Base-by-base conservation (phyloP, 2,329 filamentous ascomycete species). In the Colletotrichum sp. region DNA sequence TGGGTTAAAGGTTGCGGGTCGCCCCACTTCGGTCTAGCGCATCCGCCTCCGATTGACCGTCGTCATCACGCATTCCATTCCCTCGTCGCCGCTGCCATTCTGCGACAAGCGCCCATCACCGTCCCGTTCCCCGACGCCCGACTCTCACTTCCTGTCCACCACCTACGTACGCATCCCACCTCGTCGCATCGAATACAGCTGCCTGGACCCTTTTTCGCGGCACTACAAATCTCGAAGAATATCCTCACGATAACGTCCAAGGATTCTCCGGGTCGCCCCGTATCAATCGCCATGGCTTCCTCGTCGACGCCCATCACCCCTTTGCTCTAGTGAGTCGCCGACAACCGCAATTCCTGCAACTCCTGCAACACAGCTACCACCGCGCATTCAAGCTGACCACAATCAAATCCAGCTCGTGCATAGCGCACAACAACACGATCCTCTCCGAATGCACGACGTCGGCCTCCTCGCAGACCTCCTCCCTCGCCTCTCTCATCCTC, bases 371-470 rank as follows among this genome's bases (percentile, higher is more conserved):
- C 15, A 38, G 10, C 34, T 36, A 28, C 24, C 21, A 28, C n/a
- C 34, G 5, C 74, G 61, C 62, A 36, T n/a, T 52, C n/a, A 76
- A 56, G 72, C 73, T 79, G 73, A 77, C 72, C 69, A 60, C 70
- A 52, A 21, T 21, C 58, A 36, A 34, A 28, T 52, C n/a, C 81
- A 98, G 96, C 87, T 93, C 95, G 79, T 98, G 97, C 88, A 97
- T 99, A 85, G 96, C 97, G 66, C 93, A 98, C 87, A 94, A 97
- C 82, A 95, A 92, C 71, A 98, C 96, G 61, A 98, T 99, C 86
- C 93, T 99, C 76, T 88, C 95, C 81, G 97, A 99, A 87, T 96
- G 97, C 88, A 97, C 95, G 65, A 93, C 95, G 38, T 95, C 95
- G 3, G 94, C 96, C 77, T 93, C 94, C 12, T 95, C 94, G 56